Evolutionary conservation across 1,284 basidiomycete species (phyloP).

Genomic region (Sanghuangporus sanghuang): DNA sequence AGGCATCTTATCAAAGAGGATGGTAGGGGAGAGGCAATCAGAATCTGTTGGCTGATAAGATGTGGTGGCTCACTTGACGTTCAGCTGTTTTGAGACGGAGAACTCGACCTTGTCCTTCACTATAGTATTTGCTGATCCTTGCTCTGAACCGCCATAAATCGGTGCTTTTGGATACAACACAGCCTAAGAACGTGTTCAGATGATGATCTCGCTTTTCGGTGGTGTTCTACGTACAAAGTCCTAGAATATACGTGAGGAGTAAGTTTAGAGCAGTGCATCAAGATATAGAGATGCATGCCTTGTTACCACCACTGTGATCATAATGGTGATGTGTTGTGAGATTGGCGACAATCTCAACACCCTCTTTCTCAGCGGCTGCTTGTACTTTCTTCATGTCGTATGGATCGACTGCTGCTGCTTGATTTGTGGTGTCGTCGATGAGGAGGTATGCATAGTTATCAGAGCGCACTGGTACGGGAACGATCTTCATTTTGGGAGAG

Average conservation of each 20-base stretch:
- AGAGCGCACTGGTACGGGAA: constrained; percentile 71
- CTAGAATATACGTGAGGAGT: not conserved
- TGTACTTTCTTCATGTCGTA: constrained; percentile 78
- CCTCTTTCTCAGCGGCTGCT: constrained; percentile 58
- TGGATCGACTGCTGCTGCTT: constrained; percentile 78
- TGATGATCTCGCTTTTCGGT: not conserved
- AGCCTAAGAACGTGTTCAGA: constrained; percentile 25
- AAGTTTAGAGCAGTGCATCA: not conserved
- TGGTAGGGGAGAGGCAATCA: not conserved
- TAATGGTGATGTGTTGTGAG: constrained; percentile 88
- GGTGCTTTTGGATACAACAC: constrained; percentile 57
- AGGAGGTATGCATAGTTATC: constrained; percentile 91
- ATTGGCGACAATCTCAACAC: constrained; percentile 67
- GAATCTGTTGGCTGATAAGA: not conserved
- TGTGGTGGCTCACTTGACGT: constrained; percentile 49
- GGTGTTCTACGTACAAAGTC: constrained; percentile 7
- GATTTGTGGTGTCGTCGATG: constrained; percentile 64
- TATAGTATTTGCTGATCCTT: constrained; percentile 65
- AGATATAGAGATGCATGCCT: constrained; percentile 35
- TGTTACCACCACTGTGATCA: constrained; percentile 89
- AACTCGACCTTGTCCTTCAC: constrained; percentile 80
- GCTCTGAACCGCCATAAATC: constrained; percentile 82
- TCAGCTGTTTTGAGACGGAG: constrained; percentile 62
- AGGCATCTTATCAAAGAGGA: constrained; percentile 28
- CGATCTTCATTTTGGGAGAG: constrained; percentile 52